Evolutionary conservation across 768 basidiomycete genomes (phyloP), one percentile per base, ranked within the genome.

Genomic region (Pleurotus platypus): DNA sequence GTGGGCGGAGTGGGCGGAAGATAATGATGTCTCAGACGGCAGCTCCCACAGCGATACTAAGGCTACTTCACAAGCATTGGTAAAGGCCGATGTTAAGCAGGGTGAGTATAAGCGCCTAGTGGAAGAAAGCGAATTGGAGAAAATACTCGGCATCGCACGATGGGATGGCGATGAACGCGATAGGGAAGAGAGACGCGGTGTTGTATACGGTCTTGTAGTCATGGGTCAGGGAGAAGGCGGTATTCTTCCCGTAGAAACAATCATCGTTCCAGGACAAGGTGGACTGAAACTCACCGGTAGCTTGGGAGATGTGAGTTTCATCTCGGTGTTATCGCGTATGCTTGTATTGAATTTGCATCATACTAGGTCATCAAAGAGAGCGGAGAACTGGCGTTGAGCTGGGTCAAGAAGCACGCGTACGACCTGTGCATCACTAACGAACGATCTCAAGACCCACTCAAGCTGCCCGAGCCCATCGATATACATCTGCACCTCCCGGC

Each of bases 401-500:
- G 94, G 93, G 92, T 96, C 15, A 92, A 91, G 75, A 83, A 83
- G 15, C 83, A 93, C 63, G 87, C 91, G 5, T 92, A 89, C 69
- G 87, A 89, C 43, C 69, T 93, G 59, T 83, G 87, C 42, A 84
- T 93, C 67, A 92, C 91, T 8, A 81, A 83, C 56, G 75, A 80
- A 30, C 81, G 83, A 48, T 73, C 80, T 37, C 82, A 89, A 37
- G 90, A 93, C 64, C 87, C 90, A 13, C 73, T 96, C 61, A 87
- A 89, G 64, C 77, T 84, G 6, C 86, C 85, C 0, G 81, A 89
- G 51, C 70, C 77, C 18, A 81, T 94, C 46, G 93, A 98, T 65
- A 74, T 98, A 8, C 94, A 98, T 64, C 73, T 94, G 13, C 94
- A 97, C 66, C 75, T 96, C 7, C 95, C 94, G 0, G 81, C 90